phyloP scores from a whole-genome alignment of 176 grass and related monocot species.

The Metroxylon sagu region DNA sequence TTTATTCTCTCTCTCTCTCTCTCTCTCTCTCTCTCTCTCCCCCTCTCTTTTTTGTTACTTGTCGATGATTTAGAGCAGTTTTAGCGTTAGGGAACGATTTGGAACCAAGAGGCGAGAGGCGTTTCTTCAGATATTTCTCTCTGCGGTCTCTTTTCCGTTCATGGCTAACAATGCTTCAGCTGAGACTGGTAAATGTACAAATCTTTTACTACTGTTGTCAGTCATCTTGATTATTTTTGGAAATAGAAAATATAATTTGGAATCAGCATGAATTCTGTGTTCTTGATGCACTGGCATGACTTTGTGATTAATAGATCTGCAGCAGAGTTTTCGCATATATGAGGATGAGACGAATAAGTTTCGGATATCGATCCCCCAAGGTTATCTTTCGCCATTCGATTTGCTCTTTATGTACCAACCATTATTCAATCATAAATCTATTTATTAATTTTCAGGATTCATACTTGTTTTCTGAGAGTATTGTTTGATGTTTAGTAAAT shows the following conservation, averaged over 20 bases:
- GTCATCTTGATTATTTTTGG: too few relatives aligned
- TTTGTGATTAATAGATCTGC: slow-evolving; percentile 27
- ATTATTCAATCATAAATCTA: too few relatives aligned
- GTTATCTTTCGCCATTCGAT: slow-evolving; percentile 5
- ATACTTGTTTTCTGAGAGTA: too few relatives aligned
- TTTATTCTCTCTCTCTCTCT: too few relatives aligned
- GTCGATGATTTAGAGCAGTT: neutral
- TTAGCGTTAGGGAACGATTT: neutral
- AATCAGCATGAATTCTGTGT: too few relatives aligned
- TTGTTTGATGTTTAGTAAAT: too few relatives aligned
- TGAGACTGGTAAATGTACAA: slow-evolving; percentile 19
- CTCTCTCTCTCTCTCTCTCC: too few relatives aligned
- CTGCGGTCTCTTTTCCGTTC: slow-evolving; percentile 22
- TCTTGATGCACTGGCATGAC: too few relatives aligned
- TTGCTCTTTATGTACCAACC: too few relatives aligned
- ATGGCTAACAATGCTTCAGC: slow-evolving; percentile 30
- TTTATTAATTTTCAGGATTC: too few relatives aligned
- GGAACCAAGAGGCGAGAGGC: slow-evolving; percentile 42
- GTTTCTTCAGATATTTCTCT: slow-evolving; percentile 38
- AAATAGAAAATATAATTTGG: too few relatives aligned
- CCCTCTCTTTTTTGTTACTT: neutral
- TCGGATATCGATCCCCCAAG: slow-evolving; percentile 58
- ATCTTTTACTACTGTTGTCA: too few relatives aligned
- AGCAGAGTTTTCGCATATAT: slow-evolving; percentile 53
- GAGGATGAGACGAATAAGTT: slow-evolving; percentile 73